phyloP scores from a whole-genome alignment of 2,329 filamentous ascomycete genomes.

The Fusarium coffeatum region DNA sequence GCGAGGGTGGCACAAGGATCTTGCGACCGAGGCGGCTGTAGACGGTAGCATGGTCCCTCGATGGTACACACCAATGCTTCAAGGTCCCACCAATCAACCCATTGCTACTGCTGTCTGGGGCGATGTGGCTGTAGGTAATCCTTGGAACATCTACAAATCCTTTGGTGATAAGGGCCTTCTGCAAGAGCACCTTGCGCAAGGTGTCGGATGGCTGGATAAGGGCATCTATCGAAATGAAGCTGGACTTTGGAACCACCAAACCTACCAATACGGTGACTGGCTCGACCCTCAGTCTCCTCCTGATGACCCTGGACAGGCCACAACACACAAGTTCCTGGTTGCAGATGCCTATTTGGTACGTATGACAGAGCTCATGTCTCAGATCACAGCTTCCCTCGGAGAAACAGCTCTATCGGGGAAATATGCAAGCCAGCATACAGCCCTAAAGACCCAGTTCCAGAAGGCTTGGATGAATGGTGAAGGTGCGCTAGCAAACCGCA shows the following conservation, averaged over 20 bases:
- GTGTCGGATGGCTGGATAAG: constrained; percentile 38
- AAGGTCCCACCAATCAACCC: not conserved
- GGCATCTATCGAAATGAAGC: constrained; percentile 36
- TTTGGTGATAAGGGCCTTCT: constrained; percentile 17
- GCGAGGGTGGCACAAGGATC: constrained; percentile 34
- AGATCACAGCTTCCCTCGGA: constrained; percentile 51
- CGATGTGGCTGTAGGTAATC: constrained; percentile 20
- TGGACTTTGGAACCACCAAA: constrained; percentile 41
- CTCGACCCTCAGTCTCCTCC: constrained; percentile 56
- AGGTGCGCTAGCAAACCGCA: constrained; percentile 48
- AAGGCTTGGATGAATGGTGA: constrained; percentile 49
- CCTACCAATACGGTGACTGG: constrained; percentile 58
- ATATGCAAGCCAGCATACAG: constrained; percentile 37
- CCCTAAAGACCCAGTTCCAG: constrained; percentile 47
- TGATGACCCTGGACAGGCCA: constrained; percentile 51
- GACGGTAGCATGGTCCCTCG: not conserved
- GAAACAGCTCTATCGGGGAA: constrained; percentile 39
- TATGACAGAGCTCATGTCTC: constrained; percentile 52
- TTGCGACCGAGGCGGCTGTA: not conserved
- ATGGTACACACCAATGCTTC: not conserved
- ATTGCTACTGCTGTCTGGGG: constrained; percentile 27
- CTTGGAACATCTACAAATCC: constrained; percentile 21
- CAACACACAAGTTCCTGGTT: constrained; percentile 54
- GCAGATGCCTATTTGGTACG: constrained; percentile 60
- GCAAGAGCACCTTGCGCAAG: constrained; percentile 2